These are phyloP conservation scores for Colletotrichum sp. DNA, from an alignment of 2,329 filamentous ascomycete species.

Conservation along the genomic window DNA sequence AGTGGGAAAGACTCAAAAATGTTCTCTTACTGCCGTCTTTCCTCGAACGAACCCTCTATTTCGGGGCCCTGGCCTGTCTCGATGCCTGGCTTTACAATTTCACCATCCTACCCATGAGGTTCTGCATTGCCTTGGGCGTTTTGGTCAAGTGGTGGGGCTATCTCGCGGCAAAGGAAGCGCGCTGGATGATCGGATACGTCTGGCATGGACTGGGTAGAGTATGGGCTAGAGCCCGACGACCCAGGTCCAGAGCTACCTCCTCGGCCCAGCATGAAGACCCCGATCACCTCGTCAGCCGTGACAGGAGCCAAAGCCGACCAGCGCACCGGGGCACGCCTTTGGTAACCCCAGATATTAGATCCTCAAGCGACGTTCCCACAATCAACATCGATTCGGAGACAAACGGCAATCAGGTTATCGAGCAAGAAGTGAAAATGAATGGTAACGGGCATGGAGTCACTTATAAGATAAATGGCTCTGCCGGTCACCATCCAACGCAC, in stretches of 20 bases:
- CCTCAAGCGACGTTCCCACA: not conserved
- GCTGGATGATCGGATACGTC: slow-evolving; percentile 77
- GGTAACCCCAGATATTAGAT: not conserved
- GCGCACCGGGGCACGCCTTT: not conserved
- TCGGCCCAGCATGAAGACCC: not conserved
- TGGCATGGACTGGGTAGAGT: slow-evolving; percentile 77
- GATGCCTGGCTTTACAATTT: slow-evolving; percentile 98
- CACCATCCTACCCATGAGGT: slow-evolving; percentile 90
- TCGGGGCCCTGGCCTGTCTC: slow-evolving; percentile 88
- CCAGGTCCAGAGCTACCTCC: not conserved
- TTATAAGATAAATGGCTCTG: slow-evolving; percentile 5
- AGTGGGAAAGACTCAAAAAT: slow-evolving; percentile 90
- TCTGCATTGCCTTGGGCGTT: slow-evolving; percentile 79
- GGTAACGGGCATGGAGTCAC: slow-evolving; percentile 7
- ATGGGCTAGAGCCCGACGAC: slow-evolving; percentile 65
- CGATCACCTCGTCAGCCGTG: not conserved
- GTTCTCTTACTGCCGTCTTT: slow-evolving; percentile 83
- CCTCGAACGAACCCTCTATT: slow-evolving; percentile 83
- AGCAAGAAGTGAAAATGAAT: slow-evolving; percentile 4
- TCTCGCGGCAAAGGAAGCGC: slow-evolving; percentile 72
- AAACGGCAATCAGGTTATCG: slow-evolving; percentile 29
- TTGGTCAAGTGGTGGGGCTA: slow-evolving; percentile 80
- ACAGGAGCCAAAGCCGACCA: slow-evolving; percentile 7
- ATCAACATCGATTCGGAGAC: slow-evolving; percentile 1
- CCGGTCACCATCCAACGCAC: slow-evolving; percentile 22